Percentiles rank a stretch among this genome's conserved stretches.
Conservation (phyloP, 2,329 filamentous ascomycete species). For the Calonectria montana region DNA sequence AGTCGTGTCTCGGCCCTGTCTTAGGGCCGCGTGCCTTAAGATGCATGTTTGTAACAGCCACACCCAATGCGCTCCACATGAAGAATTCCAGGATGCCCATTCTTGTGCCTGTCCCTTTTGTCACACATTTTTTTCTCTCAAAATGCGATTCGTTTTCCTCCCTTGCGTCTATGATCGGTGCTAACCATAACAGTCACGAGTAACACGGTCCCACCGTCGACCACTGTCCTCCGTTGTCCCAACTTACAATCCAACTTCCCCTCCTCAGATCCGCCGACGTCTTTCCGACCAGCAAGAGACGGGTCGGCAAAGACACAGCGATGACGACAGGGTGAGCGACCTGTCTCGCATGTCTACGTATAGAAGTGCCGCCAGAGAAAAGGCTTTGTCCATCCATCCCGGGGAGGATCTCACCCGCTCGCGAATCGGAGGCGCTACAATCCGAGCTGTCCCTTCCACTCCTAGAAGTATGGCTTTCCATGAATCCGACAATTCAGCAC, state of each 20-base stretch:
- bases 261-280: slow-evolving; percentile 62
- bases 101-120: background rate
- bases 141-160: slow-evolving; percentile 10
- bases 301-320: slow-evolving; percentile 50
- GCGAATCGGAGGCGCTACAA: slow-evolving; percentile 45
- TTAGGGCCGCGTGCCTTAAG: slow-evolving; percentile 20
- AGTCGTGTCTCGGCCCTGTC: slow-evolving; percentile 20
- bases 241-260: slow-evolving; percentile 61
- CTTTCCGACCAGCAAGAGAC: slow-evolving; percentile 69
- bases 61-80: slow-evolving; percentile 8
- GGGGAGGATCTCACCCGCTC: slow-evolving; percentile 51
- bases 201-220: slow-evolving; percentile 61
- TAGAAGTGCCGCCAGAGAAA: slow-evolving; percentile 56
- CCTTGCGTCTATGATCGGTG: slow-evolving; percentile 12
- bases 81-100: background rate
- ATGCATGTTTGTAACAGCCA: slow-evolving; percentile 14
- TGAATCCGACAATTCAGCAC: slow-evolving; percentile 50
- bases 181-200: slow-evolving; percentile 57
- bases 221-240: slow-evolving; percentile 65
- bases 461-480: slow-evolving; percentile 61
- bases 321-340: slow-evolving; percentile 57
- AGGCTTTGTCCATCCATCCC: slow-evolving; percentile 52
- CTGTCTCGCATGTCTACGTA: slow-evolving; percentile 57
- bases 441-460: slow-evolving; percentile 59
- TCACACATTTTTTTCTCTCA: background rate